Evolutionary conservation across 2,329 filamentous ascomycete genomes (phyloP), one percentile per base, ranked within the genome.

Genomic region (Leptographium procerum): DNA sequence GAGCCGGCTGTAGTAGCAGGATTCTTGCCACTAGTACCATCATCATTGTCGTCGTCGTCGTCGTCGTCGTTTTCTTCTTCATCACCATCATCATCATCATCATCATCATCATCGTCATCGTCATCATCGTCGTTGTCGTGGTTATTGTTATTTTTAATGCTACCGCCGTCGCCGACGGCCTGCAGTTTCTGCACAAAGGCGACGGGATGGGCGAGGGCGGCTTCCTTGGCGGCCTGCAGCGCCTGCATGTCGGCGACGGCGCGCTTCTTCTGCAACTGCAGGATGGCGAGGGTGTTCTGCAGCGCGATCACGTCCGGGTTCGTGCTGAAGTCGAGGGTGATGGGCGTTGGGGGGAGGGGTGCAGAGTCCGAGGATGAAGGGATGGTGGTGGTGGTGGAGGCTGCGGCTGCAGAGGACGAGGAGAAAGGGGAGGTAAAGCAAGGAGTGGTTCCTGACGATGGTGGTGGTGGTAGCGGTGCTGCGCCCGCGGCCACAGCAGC

Each of bases 291-390:
- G 52, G 91, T 89, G 29, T 88, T 89, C 64, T 87, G 85, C 60
- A 96, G 79, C 6, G 92, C 92, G 61, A 96, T 86, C 28, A 87
- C 90, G 75, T 97, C 92, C 9, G 89, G 85, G 67, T 95, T 95
- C 58, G 73, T 71, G 63, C 81, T 77, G 61, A 85, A 83, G 64
- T 80, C 76, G 60, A 86, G 75, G 51, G 81, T 75, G 45, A 75
- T 71, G 0, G 78, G 77, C 2, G 74, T 73, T 4, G 79, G 79
- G 1, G 79, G 75, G 1, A 72, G 61, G 3, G 59, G 48, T 3
- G 40, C 52, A 11, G 43, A n/a, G 4, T 40, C 22, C 2, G 50
- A 8, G 7, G 33, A 47, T 11, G 26, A 29, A 2, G 55, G 4
- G 7, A 24, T 19, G 19, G 19, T n/a, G 19, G 14, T 43, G 4